phyloP scores from a whole-genome alignment of 371 early-diverging fungal species.

The Mucor sp. region DNA sequence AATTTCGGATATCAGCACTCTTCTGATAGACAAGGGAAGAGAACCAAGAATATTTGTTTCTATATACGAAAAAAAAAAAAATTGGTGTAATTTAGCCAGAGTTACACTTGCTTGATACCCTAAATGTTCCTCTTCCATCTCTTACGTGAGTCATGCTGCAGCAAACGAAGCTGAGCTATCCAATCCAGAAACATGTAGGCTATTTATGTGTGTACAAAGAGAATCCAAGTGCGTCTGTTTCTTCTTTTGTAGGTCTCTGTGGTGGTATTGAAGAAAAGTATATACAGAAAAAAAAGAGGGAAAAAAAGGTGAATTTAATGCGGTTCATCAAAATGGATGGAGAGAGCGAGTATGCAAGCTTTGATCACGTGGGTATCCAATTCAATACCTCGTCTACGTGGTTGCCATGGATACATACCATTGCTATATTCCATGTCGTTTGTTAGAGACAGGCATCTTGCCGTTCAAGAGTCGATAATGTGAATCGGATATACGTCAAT shows the following conservation, averaged over 20 bases:
- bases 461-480: background rate
- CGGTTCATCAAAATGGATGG: background rate
- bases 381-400: background rate
- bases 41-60: conserved; percentile 68
- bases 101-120: conserved; percentile 2
- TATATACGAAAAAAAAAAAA: conserved; percentile 18
- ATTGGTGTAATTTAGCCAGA: background rate
- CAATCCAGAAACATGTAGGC: conserved; percentile 70
- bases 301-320: background rate
- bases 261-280: background rate
- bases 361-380: background rate
- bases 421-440: background rate
- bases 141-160: conserved; percentile 70
- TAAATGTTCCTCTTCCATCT: background rate
- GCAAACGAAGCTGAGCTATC: conserved; percentile 66
- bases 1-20: conserved; percentile 65
- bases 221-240: background rate
- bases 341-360: background rate
- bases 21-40: conserved; percentile 67
- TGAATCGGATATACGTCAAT: background rate
- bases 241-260: background rate
- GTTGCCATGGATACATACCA: background rate
- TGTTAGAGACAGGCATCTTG: background rate
- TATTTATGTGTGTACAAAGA: background rate
- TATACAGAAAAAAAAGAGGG: background rate